Evolutionary conservation across 2,329 filamentous ascomycete genomes (phyloP).

Genomic region (Botrytis fabae): DNA sequence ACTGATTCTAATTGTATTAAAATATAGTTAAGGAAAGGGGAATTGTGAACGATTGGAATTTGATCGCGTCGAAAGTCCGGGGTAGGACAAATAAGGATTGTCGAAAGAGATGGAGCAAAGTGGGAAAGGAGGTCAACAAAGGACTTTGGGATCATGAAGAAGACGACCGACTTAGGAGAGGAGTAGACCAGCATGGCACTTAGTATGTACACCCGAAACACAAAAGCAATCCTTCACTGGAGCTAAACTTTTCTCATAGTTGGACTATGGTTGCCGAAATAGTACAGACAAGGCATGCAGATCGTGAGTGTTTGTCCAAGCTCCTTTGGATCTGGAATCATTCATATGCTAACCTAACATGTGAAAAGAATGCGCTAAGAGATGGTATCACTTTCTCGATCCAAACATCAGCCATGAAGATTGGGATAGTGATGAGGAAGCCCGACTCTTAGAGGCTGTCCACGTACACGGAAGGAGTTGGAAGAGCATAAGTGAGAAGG

Average conservation of each 20-base stretch:
- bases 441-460: conserved; percentile 19
- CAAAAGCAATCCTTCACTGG: not conserved
- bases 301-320: conserved; percentile 6
- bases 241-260: conserved; percentile 4
- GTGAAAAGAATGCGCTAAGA: conserved; percentile 20
- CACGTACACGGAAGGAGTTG: conserved; percentile 17
- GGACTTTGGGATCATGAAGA: conserved; percentile 19
- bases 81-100: conserved; percentile 19
- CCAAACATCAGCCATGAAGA: conserved; percentile 17
- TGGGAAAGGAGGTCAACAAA: conserved; percentile 21
- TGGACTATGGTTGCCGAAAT: conserved; percentile 17
- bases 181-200: conserved; percentile 15
- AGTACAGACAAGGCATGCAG: conserved; percentile 17
- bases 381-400: conserved; percentile 20
- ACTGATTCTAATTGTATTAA: conserved; percentile 5
- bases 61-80: conserved; percentile 20
- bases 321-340: not conserved
- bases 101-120: conserved; percentile 20
- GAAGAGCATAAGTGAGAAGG: conserved; percentile 21
- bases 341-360: not conserved
- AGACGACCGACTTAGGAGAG: conserved; percentile 6
- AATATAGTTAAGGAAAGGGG: conserved; percentile 12
- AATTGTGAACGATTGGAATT: conserved; percentile 20
- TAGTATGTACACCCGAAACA: conserved; percentile 6
- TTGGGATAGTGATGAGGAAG: conserved; percentile 17